Base-by-base conservation (phyloP, 352 stramenopile genomes). In the Phytophthora meadii region DNA sequence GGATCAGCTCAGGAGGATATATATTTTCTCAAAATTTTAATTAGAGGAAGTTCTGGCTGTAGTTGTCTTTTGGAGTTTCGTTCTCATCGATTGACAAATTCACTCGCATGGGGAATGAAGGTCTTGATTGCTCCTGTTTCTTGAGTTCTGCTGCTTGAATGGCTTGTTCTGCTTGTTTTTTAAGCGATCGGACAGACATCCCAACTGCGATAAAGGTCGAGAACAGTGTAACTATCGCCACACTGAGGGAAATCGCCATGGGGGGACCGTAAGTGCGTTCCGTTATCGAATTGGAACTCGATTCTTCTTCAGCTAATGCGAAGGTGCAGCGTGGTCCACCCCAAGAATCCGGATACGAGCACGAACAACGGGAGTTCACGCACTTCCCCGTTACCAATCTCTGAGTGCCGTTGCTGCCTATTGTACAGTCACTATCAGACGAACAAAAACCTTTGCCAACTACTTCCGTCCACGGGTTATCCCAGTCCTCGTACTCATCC, bases 41-140 rank as follows among this genome's bases (percentile, higher is more conserved):
- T 32, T 42, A 22, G 22, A 80, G 36, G 36, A 80, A 80, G 19
- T 80, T 77, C 19, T 75, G 67, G 27, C 72, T 80, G 57, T 80
- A 80, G 46, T 80, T 77, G 51, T 70, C 60, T 27, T 65, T 70
- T 14, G 59, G 41, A 17, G 71, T 63, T 11, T 74, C 41, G 12
- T 48, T 58, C 19, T 66, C 56, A 41, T 79, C 54, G 7, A 71
- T 60, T 5, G 64, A 70, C 10, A 45, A n/a, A 25, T 53, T 57
- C 36, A 60, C 37, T 7, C 30, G 47, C 22, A 59, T 50, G n/a
- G 66, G 61, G 24, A 60, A 54, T 1, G 69, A 68, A 22, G 46
- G 36, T 24, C 49, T 47, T 12, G 11, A 4, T 10, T 62, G 59
- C 2, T 60, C 51, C 15, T 65, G 10, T 30, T 60, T 73, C 17